Evolutionary conservation across 306 rosid species (phyloP).

Genomic region (Vicia sativa): DNA sequence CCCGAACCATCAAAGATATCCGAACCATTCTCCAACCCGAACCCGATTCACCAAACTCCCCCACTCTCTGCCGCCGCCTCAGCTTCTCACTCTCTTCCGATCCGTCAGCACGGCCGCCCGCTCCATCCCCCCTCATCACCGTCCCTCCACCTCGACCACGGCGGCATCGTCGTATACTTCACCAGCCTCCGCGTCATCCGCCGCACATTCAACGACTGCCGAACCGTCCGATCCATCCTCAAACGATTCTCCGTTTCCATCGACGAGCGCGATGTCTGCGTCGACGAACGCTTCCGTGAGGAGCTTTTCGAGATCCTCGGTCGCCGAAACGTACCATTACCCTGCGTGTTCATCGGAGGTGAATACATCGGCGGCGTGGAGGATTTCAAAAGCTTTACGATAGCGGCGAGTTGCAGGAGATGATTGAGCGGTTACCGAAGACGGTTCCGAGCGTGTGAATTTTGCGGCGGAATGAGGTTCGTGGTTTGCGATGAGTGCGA

Average conservation of each 20-base stretch:
- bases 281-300: constrained; percentile 57
- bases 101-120: constrained; percentile 39
- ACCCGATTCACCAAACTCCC: constrained; percentile 52
- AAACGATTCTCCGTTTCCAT: constrained; percentile 55
- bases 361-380: constrained; percentile 67
- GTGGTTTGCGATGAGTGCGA: constrained; percentile 64
- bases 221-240: constrained; percentile 65
- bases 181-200: constrained; percentile 89
- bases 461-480: constrained; percentile 76
- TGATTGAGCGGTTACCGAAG: constrained; percentile 62
- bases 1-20: constrained; percentile 59
- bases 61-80: constrained; percentile 67
- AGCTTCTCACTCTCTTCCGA: constrained; percentile 57
- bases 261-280: constrained; percentile 87
- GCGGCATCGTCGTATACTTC: constrained; percentile 60
- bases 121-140: neutral
- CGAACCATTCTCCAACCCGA: constrained; percentile 53
- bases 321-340: constrained; percentile 46
- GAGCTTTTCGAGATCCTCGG: constrained; percentile 63
- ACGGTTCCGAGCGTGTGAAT: constrained; percentile 48
- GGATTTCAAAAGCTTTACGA: constrained; percentile 62
- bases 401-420: constrained; percentile 58
- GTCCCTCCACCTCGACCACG: constrained; percentile 48
- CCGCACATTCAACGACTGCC: constrained; percentile 76
- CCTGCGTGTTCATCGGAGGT: constrained; percentile 74